phyloP scores from a whole-genome alignment of 2,329 filamentous ascomycete species.

The Penicillium hordei region DNA sequence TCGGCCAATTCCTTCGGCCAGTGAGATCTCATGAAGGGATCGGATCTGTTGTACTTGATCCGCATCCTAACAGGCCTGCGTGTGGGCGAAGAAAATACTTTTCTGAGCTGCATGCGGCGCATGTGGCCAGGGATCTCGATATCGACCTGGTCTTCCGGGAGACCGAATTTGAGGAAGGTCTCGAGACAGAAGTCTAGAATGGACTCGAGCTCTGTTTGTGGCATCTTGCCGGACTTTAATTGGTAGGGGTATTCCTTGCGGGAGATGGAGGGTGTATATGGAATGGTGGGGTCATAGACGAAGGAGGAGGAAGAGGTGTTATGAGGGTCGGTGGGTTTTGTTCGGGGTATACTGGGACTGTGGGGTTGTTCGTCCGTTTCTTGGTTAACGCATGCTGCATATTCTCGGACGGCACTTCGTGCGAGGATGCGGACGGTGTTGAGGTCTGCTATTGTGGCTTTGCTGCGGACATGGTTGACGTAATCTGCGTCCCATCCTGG shows the following conservation, averaged over 20 bases:
- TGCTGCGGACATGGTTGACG: constrained; percentile 27
- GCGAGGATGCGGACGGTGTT: constrained; percentile 41
- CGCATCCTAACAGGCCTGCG: constrained; percentile 4
- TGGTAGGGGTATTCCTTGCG: constrained; percentile 10
- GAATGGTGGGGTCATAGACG: constrained; percentile 4
- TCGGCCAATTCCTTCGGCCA: constrained; percentile 4
- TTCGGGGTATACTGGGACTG: neutral
- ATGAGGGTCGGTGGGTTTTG: neutral
- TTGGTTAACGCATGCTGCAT: constrained; percentile 9
- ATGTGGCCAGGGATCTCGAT: constrained; percentile 36
- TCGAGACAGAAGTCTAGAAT: constrained; percentile 38
- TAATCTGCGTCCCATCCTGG: constrained; percentile 30
- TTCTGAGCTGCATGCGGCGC: constrained; percentile 21
- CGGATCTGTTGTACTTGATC: constrained; percentile 11
- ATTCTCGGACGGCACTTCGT: constrained; percentile 35
- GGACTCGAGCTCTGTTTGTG: constrained; percentile 17
- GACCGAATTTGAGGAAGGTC: constrained; percentile 31
- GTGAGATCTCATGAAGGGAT: constrained; percentile 18
- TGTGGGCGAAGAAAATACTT: constrained; percentile 11
- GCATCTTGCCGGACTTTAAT: constrained; percentile 13
- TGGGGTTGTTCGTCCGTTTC: neutral
- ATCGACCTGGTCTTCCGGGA: constrained; percentile 34
- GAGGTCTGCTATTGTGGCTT: constrained; percentile 35
- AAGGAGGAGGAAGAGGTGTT: neutral
- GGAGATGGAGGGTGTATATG: constrained; percentile 8